Evolutionary conservation across 176 grass and related monocot genomes (phyloP), one percentile per base, ranked within the genome.

Genomic region (Bromus sterilis): DNA sequence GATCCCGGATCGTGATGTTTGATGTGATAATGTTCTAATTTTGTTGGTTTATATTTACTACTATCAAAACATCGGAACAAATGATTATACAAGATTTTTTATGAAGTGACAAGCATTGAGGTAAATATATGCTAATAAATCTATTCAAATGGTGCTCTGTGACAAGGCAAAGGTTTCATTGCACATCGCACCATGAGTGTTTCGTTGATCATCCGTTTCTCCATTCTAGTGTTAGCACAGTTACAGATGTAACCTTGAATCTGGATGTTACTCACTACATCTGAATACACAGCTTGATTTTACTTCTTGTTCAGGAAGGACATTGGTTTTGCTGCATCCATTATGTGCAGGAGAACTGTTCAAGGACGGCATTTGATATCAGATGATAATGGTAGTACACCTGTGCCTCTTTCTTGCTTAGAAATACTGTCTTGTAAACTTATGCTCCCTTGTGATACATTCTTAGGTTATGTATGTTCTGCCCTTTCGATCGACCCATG

Each of bases 311-410:
- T 59, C 79, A 99, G 96, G 90, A 98, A 89, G 43, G 93, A 91
- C 26, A 93, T 93, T 80, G 86, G 88, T 44, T 57, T 93, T 68
- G 28, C 24, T n/a, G 44, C 73, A 83, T 77, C 73, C 40, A 75
- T 78, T 77, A 67, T 76, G 14, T 98, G 96, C 76, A 93, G 82
- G 65, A 93, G 75, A 84, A 99, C 96, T 84, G 89, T 99, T 78
- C 96, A 93, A 70, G 96, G 96, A 1, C 76, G 82, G 11, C 80
- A 98, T 79, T 83, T 98, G 63, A 92, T 95, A 59, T 93, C 96
- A 62, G 96, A 98, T 82, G 83, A 91, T 88, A 89, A 98, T 85
- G 96, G 96, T 86, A 94, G 21, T 48, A 76, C 30, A 37, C 80
- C 26, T 76, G 26, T 13, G 13, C 42, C 16, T 30, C 48, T 78